Base-by-base conservation (phyloP, 2,329 filamentous ascomycete species). In the Huntiella omanensis region DNA sequence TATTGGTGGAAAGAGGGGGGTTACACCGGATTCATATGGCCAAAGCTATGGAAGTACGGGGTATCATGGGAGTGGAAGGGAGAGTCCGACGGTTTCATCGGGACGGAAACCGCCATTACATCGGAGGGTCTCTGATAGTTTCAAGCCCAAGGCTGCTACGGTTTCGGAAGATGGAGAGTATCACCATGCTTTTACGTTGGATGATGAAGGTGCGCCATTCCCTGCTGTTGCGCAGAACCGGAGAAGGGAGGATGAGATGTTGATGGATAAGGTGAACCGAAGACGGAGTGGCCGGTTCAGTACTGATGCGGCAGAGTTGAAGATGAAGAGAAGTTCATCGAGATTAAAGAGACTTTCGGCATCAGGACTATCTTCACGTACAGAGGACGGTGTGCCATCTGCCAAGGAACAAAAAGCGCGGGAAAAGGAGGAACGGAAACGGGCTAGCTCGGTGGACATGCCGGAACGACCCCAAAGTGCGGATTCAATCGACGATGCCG, bases 401-500 rank as follows among this genome's bases (percentile, higher is more conserved):
- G 17, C n/a, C 32, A 43, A 43, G 32, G 40, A 43, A 12, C 28
- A 34, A 33, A 33, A 34, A 11, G 32, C 13, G 12, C 28, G 32
- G 10, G 40, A 43, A 39, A 49, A 55, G 33, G 60, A 71, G 33
- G 61, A 67, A 16, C 49, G 51, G 28, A 57, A 55, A 19, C 54
- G 40, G 40, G 40, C 40, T 32, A 28, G 16, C 7, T 16, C 13
- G 8, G 40, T 34, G 13, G 40, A 43, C 10, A 54, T 56, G 32
- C 61, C 70, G 50, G 83, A 86, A 54, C 72, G 84, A 7, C 83
- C 83, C 1, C 71, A 69, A 11, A 93, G 84, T 48, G 72, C 80
- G 5, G 87, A 95, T 60, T 92, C 87, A 0, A 75, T 96, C 37
- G 87, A 95, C 53, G 74, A 87, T 55, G 84, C 85, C 1, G 86